These are phyloP conservation scores for Termitomyces bulborhizus DNA, from an alignment of 768 basidiomycete species.

Conservation along the genomic window DNA sequence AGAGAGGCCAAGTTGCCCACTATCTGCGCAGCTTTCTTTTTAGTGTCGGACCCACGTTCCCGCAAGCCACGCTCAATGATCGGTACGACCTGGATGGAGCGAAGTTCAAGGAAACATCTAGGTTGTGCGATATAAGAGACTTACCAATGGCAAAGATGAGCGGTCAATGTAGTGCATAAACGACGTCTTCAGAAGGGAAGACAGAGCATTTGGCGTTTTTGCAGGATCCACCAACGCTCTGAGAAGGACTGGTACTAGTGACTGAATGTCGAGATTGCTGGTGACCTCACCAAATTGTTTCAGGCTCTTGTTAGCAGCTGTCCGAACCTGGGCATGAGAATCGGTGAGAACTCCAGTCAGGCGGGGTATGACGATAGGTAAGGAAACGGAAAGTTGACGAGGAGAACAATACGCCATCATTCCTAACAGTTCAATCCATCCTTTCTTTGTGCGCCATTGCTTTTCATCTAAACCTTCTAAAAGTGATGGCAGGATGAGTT, in stretches of 20 bases:
- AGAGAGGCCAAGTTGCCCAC: constrained; percentile 94
- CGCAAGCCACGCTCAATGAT: constrained; percentile 90
- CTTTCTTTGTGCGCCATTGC: constrained; percentile 97
- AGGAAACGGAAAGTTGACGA: constrained; percentile 85
- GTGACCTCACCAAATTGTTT: constrained; percentile 99
- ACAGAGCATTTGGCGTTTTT: constrained; percentile 80
- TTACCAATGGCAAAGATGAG: constrained; percentile 86
- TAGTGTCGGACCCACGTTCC: constrained; percentile 89
- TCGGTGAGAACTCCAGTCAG: constrained; percentile 93
- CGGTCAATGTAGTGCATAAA: constrained; percentile 99
- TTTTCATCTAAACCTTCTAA: constrained; percentile 93
- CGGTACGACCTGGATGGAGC: constrained; percentile 69
- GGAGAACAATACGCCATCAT: constrained; percentile 99
- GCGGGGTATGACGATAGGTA: constrained; percentile 96
- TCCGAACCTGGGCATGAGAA: constrained; percentile 93
- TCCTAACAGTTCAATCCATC: constrained; percentile 92
- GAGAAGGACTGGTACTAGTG: constrained; percentile 80
- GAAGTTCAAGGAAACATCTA: not conserved
- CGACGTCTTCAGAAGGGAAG: constrained; percentile 86
- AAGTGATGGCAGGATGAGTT: constrained; percentile 86
- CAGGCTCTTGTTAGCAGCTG: constrained; percentile 89
- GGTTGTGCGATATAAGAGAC: constrained; percentile 18
- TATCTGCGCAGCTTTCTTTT: constrained; percentile 94
- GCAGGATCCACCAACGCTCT: constrained; percentile 94
- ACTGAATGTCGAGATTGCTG: constrained; percentile 94